Conservation (phyloP, 1,139 yeast species). For the Candida pseudocylindracea region DNA sequence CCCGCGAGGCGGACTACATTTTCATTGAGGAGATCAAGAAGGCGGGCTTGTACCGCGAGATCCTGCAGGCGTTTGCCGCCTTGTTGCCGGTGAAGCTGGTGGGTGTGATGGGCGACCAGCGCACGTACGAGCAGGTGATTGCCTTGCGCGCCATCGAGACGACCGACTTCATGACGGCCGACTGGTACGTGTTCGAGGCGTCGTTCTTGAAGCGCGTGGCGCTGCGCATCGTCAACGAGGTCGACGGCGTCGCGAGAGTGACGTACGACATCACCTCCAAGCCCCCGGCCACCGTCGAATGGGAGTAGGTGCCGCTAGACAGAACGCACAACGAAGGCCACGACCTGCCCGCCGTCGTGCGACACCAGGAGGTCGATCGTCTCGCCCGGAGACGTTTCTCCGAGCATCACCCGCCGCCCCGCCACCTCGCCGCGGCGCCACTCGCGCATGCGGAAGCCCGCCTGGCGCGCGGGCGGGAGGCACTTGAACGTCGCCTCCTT, state of each 20-base stretch:
- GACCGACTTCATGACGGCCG: constrained; percentile 97
- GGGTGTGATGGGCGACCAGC: constrained; percentile 99
- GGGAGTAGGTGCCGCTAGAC: constrained; percentile 46
- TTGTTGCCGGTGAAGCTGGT: constrained; percentile 93
- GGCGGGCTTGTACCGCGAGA: constrained; percentile 81
- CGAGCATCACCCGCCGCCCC: constrained; percentile 1
- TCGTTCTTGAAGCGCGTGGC: constrained; percentile 82
- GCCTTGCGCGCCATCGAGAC: constrained; percentile 98
- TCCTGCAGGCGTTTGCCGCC: constrained; percentile 96
- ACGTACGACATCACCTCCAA: constrained; percentile 96
- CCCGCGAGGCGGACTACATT: constrained; percentile 90
- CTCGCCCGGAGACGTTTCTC: constrained; percentile 14
- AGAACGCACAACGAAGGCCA: constrained; percentile 24
- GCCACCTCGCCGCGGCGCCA: constrained; percentile 30
- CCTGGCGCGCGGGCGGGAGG: constrained; percentile 25
- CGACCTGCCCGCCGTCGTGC: constrained; percentile 38
- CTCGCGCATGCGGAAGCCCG: constrained; percentile 25
- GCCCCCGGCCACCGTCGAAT: constrained; percentile 98
- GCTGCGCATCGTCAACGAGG: constrained; percentile 94
- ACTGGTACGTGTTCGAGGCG: constrained; percentile 93
- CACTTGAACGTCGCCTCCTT: constrained; percentile 61
- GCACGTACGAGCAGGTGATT: constrained; percentile 97
- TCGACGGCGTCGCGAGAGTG: constrained; percentile 96
- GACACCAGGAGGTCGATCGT: constrained; percentile 31
- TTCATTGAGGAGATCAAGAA: constrained; percentile 88